Base-by-base conservation (phyloP, 2,329 filamentous ascomycete genomes). In the Scorias spongiosa region DNA sequence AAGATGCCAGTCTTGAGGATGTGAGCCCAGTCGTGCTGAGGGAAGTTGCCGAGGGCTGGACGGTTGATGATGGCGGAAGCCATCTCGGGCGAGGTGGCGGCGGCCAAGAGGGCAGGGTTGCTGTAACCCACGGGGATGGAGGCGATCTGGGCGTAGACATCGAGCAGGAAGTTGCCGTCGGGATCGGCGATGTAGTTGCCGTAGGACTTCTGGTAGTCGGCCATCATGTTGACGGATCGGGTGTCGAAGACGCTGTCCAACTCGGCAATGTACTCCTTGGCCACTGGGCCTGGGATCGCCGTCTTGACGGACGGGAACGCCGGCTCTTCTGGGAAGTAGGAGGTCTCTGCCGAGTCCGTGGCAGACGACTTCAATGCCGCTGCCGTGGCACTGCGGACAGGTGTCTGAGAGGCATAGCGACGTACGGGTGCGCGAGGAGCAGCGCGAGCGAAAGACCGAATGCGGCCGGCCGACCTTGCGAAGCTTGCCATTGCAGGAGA, bases 111-210 rank as follows among this genome's bases (percentile, higher is more conserved):
- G 51, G 72, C 66, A 6, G 84, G 80, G 68, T 94, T 94, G 73
- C 89, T 93, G 75, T 94, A 94, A 48, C 87, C 87, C 39, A 94
- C 72, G 2, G 87, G 84, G 55, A 94, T 94, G 37, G 85, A 93
- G 49, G 87, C 87, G 58, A 94, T 94, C 66, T 94, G 87, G 42
- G 87, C 84, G 59, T 89, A 89, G 67, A 84, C 80, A 54, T 85
- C 81, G n/a, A 85, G 72, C 46, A 84, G 66, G 12, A 76, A 64
- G 57, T 85, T 84, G 51, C 80, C 80, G 56, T 85, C 81, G 0
- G 78, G 71, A 54, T 85, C 81, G 29, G 72, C 74, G 52, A 85
- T 78, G 53, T 93, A 93, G 69, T 93, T 93, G 57, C 86, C 86
- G 46, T 71, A 66, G 54, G 80, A 84, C 65, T 79, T 76, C 51